Evolutionary conservation across 306 rosid genomes (phyloP).

Genomic region (Dryas drummondii): DNA sequence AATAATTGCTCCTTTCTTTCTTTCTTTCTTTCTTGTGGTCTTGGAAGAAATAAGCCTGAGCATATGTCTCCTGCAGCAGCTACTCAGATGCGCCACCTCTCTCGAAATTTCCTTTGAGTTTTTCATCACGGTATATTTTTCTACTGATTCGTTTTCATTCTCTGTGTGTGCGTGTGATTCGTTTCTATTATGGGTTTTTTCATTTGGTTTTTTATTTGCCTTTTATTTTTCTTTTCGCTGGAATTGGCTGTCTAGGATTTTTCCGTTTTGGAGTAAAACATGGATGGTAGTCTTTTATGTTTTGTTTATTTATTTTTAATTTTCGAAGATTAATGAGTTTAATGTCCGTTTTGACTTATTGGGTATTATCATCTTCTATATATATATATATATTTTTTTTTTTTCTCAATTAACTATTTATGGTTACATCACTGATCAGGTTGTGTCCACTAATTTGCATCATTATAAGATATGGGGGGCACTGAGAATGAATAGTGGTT

Average conservation of each 20-base stretch:
- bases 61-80: conserved; percentile 2
- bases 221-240: background rate
- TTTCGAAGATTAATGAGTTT: background rate
- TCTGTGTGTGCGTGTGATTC: background rate
- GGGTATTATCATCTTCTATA: background rate
- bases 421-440: background rate
- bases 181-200: background rate
- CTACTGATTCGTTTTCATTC: background rate
- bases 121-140: conserved; percentile 16
- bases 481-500: no score
- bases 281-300: background rate
- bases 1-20: background rate
- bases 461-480: no score
- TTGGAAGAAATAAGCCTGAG: background rate
- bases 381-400: background rate
- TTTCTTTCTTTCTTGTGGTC: background rate
- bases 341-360: background rate
- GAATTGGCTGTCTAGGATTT: background rate
- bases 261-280: background rate
- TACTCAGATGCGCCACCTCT: conserved; percentile 29
- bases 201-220: background rate
- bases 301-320: background rate
- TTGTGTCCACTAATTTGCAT: background rate
- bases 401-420: background rate
- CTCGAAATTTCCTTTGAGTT: conserved; percentile 11